Evolutionary conservation across 345 rosid genomes (phyloP), one percentile per base, ranked within the genome.

Genomic region (Microcos paniculata): DNA sequence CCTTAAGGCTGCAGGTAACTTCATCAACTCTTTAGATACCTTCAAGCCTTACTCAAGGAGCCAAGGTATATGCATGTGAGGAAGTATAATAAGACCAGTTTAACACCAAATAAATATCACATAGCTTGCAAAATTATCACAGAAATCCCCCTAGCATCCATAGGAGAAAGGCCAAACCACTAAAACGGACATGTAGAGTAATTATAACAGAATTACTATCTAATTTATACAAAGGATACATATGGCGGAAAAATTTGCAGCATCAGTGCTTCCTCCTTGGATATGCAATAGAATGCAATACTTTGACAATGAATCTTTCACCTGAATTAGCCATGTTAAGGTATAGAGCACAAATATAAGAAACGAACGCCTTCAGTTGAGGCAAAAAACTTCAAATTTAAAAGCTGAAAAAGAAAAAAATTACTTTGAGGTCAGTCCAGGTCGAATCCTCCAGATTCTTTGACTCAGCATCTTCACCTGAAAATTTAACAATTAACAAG

Each of bases 221-320:
- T 26, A 38, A 43, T 67, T 49, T 43, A 45, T 33, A 80, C 42
- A 30, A 21, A 91, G 96, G 98, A 95, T 95, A 93, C 99, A 95
- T 76, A 95, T 93, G 51, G 90, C 92, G 0, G 86, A 83, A 82
- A 91, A 93, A 66, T 91, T 90, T 33, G 80, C 62, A 61, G 96
- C 93, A 61, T 91, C 94, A 42, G 76, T 72, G 76, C 90, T 90
- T 80, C 84, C 92, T 67, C 79, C 87, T 51, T 4, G 71, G 48
- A 93, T 79, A 83, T 91, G 94, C 83, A 95, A 76, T 24, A 95
- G 83, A 73, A 95, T 64, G 70, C 98, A 91, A 83, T 84, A 87
- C 86, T 93, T 95, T 0, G 90, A 89, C 73, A 95, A 31, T 7
- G 94, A 81, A 74, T 91, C 94, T 18, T 84, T 87, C 61, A 91